These are phyloP conservation scores for Sordariomycetes sp. DNA, from an alignment of 2,329 filamentous ascomycete species.

Conservation along the genomic window DNA sequence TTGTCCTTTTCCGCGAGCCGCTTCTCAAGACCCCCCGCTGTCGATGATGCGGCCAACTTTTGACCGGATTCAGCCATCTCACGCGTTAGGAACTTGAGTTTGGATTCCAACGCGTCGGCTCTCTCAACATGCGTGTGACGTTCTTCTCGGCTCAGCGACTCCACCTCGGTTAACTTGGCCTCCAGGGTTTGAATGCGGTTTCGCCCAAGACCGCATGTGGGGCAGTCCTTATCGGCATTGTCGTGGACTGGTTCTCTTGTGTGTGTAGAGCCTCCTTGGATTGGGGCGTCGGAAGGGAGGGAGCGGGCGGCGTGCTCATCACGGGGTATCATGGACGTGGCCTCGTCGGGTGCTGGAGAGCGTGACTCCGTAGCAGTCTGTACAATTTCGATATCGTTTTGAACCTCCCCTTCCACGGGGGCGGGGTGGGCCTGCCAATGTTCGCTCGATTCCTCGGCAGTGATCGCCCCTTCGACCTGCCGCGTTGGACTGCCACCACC, in stretches of 20 bases:
- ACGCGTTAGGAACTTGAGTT: conserved; percentile 77
- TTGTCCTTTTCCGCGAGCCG: conserved; percentile 84
- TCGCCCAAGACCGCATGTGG: conserved; percentile 1
- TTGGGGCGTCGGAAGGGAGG: conserved; percentile 4
- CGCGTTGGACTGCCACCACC: background rate
- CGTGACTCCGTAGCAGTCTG: background rate
- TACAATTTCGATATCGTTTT: background rate
- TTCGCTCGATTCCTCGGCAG: background rate
- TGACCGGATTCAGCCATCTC: conserved; percentile 69
- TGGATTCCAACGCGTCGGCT: conserved; percentile 85
- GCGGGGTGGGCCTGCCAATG: background rate
- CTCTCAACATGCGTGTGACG: conserved; percentile 74
- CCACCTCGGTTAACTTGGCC: background rate
- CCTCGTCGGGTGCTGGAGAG: background rate
- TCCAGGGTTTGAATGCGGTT: conserved; percentile 5
- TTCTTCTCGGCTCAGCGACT: conserved; percentile 43
- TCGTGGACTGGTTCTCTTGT: background rate
- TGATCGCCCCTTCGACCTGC: background rate
- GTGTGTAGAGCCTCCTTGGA: background rate
- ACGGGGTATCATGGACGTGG: background rate
- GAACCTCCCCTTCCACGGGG: background rate
- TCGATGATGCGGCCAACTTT: conserved; percentile 50
- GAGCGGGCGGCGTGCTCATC: background rate
- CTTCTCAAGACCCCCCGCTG: conserved; percentile 58
- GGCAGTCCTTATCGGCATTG: conserved; percentile 2